A percentile compares a stretch with the other conserved stretches of the same genome.
Conservation (phyloP, 768 basidiomycete genomes). For the Tephrocybe rancida region DNA sequence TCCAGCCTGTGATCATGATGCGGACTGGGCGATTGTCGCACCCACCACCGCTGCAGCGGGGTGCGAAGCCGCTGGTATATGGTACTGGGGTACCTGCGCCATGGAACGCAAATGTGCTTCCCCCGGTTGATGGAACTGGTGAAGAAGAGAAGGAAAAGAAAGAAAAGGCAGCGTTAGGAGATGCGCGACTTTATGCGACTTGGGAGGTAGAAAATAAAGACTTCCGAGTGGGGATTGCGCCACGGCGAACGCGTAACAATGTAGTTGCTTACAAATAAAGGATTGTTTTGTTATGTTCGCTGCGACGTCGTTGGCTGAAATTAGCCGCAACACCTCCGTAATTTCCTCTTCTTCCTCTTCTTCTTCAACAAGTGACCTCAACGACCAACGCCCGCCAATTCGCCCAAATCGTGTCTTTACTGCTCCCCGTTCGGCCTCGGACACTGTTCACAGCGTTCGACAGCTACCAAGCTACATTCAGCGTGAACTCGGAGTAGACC, state of each 20-base stretch:
- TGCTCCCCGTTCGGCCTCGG: constrained; percentile 56
- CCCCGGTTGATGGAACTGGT: constrained; percentile 24
- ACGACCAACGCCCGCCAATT: constrained; percentile 25
- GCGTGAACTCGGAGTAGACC: constrained; percentile 48
- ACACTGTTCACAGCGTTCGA: constrained; percentile 24
- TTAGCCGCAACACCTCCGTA: constrained; percentile 77
- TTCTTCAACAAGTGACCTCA: constrained; percentile 44
- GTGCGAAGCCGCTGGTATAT: constrained; percentile 46
- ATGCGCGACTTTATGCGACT: constrained; percentile 56
- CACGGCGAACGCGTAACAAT: constrained; percentile 28
- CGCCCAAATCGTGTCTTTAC: constrained; percentile 68
- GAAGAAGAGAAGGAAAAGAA: constrained; percentile 24
- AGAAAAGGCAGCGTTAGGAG: constrained; percentile 42
- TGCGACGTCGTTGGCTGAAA: constrained; percentile 48
- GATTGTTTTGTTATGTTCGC: constrained; percentile 6
- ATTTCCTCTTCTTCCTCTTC: constrained; percentile 66
- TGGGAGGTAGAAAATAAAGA: constrained; percentile 61
- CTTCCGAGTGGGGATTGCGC: constrained; percentile 37
- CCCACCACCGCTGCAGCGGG: constrained; percentile 64
- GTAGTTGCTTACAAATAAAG: constrained; percentile 6
- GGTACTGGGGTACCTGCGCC: constrained; percentile 52
- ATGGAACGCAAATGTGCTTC: constrained; percentile 49
- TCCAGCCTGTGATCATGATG: constrained; percentile 53
- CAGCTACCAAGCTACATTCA: constrained; percentile 53
- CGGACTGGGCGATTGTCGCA: constrained; percentile 67